Evolutionary conservation across 176 grass and related monocot genomes (phyloP).

Genomic region (Musa acuminata): DNA sequence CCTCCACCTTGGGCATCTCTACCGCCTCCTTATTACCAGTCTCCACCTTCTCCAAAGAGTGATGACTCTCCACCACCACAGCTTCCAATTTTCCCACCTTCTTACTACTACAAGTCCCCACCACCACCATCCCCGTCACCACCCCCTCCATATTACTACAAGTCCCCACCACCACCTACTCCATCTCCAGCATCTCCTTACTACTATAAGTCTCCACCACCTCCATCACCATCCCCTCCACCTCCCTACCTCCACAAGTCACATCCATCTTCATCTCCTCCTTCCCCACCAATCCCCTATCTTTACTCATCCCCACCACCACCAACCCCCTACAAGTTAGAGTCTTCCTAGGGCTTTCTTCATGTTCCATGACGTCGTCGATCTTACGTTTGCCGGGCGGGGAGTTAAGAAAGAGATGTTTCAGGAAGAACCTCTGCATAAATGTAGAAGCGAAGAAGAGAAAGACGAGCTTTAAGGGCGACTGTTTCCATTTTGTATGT

Average conservation of each 20-base stretch:
- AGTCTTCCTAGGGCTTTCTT: not conserved
- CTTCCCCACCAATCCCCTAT: constrained; percentile 11
- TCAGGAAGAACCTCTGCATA: no score
- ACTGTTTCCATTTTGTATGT: no score
- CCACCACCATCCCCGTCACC: constrained; percentile 1
- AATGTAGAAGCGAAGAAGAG: no score
- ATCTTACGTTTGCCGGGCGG: no score
- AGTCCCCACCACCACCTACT: not conserved
- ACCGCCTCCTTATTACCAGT: not conserved
- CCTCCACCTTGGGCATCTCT: not conserved
- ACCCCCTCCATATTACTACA: constrained; percentile 17
- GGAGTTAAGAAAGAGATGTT: no score
- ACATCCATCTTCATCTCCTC: constrained; percentile 22
- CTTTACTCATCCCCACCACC: not conserved
- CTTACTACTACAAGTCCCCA: constrained; percentile 21
- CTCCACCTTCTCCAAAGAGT: constrained; percentile 5
- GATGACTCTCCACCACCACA: constrained; percentile 27
- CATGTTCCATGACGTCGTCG: not conserved
- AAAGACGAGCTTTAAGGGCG: no score
- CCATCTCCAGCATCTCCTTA: constrained; percentile 22
- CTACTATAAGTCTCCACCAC: constrained; percentile 28
- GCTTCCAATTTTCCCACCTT: not conserved
- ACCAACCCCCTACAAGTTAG: not conserved
- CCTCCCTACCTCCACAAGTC: constrained; percentile 26
- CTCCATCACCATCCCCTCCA: constrained; percentile 4